phyloP scores from a whole-genome alignment of 208 protist genomes.

The Leishmania amazonensis region DNA sequence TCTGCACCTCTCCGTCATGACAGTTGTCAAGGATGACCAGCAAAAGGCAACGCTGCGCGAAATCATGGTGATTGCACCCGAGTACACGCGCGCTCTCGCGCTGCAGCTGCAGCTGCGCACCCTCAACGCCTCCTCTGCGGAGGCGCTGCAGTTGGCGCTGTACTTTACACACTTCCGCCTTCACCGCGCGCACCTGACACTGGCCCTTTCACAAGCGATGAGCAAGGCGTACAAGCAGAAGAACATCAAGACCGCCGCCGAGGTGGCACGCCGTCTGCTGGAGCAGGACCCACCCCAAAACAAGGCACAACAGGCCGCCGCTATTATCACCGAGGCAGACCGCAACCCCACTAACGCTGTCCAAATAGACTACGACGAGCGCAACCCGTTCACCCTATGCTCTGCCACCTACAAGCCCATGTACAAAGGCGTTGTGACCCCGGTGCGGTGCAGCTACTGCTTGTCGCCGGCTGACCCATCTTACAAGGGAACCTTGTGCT shows the following conservation, averaged over 20 bases:
- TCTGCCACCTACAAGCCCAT: conserved; percentile 71
- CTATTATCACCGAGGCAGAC: conserved; percentile 92
- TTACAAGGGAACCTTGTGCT: conserved; percentile 69
- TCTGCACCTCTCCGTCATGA: conserved; percentile 79
- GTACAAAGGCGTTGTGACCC: conserved; percentile 70
- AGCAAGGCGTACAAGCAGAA: conserved; percentile 91
- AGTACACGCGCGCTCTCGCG: conserved; percentile 75
- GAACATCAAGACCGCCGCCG: conserved; percentile 89
- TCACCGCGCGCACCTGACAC: conserved; percentile 87
- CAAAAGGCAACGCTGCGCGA: conserved; percentile 54
- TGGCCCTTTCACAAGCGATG: conserved; percentile 95
- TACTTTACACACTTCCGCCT: conserved; percentile 98
- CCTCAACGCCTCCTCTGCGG: conserved; percentile 41
- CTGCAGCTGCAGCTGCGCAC: conserved; percentile 83
- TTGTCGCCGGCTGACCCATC: conserved; percentile 72
- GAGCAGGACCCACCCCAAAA: conserved; percentile 93
- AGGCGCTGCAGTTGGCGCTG: conserved; percentile 93
- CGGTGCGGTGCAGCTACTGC: conserved; percentile 94
- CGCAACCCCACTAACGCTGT: conserved; percentile 78
- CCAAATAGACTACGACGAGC: conserved; percentile 95
- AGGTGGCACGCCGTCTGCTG: conserved; percentile 93
- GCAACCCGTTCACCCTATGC: conserved; percentile 97
- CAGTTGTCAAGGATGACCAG: conserved; percentile 72
- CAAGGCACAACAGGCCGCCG: conserved; percentile 83
- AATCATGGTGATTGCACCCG: conserved; percentile 53